Percentiles rank a stretch among this genome's conserved stretches.
Conservation (phyloP, 208 protist genomes). For the Leishmania aethiopica region DNA sequence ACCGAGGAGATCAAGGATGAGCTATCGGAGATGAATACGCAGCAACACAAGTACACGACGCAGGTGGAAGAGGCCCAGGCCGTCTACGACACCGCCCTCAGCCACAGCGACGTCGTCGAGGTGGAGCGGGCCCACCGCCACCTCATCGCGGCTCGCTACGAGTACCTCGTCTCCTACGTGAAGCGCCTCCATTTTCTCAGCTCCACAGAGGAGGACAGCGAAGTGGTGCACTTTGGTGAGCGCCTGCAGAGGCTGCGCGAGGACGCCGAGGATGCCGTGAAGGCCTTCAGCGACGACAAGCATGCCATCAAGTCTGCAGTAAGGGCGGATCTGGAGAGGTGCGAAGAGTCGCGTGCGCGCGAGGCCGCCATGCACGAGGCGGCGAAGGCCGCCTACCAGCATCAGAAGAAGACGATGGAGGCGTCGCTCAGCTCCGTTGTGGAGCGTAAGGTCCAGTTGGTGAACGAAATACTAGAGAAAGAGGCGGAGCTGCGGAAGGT, state of each 20-base stretch:
- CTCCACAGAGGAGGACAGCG: constrained; percentile 37
- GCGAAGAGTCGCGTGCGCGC: constrained; percentile 42
- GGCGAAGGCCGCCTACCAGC: constrained; percentile 36
- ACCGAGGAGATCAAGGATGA: constrained; percentile 62
- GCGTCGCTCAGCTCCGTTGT: constrained; percentile 41
- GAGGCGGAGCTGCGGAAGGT: constrained; percentile 55
- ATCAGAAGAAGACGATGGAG: constrained; percentile 36
- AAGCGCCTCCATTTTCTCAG: constrained; percentile 56
- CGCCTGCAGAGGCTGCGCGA: constrained; percentile 49
- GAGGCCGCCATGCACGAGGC: constrained; percentile 52
- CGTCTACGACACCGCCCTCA: constrained; percentile 47
- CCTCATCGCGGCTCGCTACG: constrained; percentile 81
- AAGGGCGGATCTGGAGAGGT: constrained; percentile 50
- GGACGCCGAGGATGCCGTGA: constrained; percentile 60
- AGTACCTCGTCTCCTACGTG: constrained; percentile 59
- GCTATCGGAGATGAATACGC: constrained; percentile 61
- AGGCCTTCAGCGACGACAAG: constrained; percentile 58
- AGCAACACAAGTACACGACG: constrained; percentile 31
- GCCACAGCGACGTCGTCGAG: constrained; percentile 66
- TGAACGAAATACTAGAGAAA: constrained; percentile 72
- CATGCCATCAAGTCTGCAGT: constrained; percentile 38
- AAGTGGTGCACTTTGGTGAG: constrained; percentile 43
- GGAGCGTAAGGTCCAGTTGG: constrained; percentile 42
- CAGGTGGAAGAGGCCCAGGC: constrained; percentile 55
- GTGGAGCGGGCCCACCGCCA: constrained; percentile 76